Conservation (phyloP, 345 rosid genomes). For the Geranium rotundifolium region DNA sequence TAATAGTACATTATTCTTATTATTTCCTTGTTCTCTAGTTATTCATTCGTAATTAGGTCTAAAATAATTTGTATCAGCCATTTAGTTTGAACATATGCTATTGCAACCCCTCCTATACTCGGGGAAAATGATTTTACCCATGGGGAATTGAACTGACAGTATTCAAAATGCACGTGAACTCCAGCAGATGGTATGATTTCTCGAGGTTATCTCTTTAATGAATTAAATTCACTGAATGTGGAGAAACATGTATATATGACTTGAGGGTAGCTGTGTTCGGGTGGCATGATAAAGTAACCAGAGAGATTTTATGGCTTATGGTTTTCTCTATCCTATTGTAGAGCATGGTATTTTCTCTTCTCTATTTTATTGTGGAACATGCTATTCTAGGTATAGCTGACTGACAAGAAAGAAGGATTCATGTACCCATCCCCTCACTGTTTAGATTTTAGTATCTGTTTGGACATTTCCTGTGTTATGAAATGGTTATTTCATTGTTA, state of each 20-base stretch:
- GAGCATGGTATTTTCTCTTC: not conserved
- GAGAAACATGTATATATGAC: too few species aligned
- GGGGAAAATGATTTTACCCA: too few species aligned
- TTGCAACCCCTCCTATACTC: not conserved
- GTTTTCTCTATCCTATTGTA: not conserved
- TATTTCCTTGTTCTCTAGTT: not conserved
- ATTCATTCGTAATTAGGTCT: not conserved
- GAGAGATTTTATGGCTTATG: not conserved
- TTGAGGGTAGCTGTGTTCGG: not conserved
- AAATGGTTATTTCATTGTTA: too few species aligned
- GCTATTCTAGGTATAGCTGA: not conserved
- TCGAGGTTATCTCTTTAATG: too few species aligned
- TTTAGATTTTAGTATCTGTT: not conserved
- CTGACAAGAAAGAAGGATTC: too few species aligned
- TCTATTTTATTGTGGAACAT: not conserved
- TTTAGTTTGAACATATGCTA: not conserved
- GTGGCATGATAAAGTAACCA: not conserved
- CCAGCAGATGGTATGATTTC: too few species aligned
- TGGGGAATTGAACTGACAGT: too few species aligned
- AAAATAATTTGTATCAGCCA: not conserved
- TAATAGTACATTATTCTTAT: not conserved
- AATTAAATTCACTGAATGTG: too few species aligned
- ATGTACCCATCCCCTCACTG: too few species aligned
- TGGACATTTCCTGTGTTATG: too few species aligned
- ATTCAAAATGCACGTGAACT: too few species aligned